A percentile compares a stretch with the other conserved stretches of the same genome.
phyloP scores from a whole-genome alignment of 2,329 filamentous ascomycete genomes.

The Pestalotiopsis sp. region DNA sequence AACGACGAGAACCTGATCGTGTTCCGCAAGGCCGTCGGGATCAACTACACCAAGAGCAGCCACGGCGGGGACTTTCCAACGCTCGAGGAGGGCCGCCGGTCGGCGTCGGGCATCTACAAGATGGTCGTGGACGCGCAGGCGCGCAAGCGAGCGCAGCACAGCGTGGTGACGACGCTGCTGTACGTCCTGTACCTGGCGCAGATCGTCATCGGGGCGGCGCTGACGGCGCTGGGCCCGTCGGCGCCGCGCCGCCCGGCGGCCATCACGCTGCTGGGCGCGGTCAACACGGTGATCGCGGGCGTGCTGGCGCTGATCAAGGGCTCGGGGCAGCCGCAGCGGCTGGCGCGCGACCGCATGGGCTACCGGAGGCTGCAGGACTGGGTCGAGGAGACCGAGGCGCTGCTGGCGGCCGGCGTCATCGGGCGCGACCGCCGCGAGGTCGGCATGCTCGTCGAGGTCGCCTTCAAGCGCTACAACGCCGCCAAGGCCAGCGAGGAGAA shows the following conservation, averaged over 20 bases:
- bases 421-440: constrained; percentile 45
- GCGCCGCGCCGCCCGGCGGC: constrained; percentile 50
- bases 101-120: constrained; percentile 44
- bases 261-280: constrained; percentile 62
- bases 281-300: constrained; percentile 66
- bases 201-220: constrained; percentile 48
- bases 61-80: constrained; percentile 23
- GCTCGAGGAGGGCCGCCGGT: constrained; percentile 37
- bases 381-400: constrained; percentile 55
- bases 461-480: constrained; percentile 46
- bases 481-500: constrained; percentile 44
- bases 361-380: constrained; percentile 53
- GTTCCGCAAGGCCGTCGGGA: constrained; percentile 47
- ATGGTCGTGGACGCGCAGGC: constrained; percentile 37
- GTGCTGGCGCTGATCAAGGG: constrained; percentile 59
- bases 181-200: constrained; percentile 47
- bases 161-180: constrained; percentile 37
- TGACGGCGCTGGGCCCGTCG: constrained; percentile 48
- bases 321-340: constrained; percentile 49
- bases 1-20: constrained; percentile 44
- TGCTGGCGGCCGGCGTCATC: constrained; percentile 43
- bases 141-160: constrained; percentile 35
- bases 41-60: constrained; percentile 33
- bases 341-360: constrained; percentile 48
- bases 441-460: constrained; percentile 43